Percentiles rank a stretch among this genome's conserved stretches.
phyloP scores from a whole-genome alignment of 129 eudicot genomes.

The Flaveria robusta region DNA sequence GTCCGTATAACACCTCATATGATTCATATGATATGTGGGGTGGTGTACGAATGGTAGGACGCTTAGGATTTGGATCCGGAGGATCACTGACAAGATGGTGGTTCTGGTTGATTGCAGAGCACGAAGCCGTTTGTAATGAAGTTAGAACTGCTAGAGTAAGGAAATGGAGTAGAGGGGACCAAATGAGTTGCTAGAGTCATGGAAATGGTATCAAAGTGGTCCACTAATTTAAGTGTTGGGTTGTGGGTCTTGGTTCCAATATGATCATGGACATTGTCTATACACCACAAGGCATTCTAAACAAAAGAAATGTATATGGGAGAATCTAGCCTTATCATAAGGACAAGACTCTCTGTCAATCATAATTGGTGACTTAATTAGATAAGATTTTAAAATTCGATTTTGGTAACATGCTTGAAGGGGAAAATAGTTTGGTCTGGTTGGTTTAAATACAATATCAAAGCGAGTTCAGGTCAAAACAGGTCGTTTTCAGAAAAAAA shows the following conservation, averaged over 20 bases:
- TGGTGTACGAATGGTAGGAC: background rate
- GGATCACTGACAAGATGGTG: constrained; percentile 13
- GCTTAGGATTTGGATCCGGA: background rate
- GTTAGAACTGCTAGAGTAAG: constrained; percentile 19
- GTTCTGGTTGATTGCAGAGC: constrained; percentile 18
- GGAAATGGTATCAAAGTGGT: background rate
- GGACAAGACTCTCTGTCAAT: background rate
- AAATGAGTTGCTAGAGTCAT: constrained; percentile 1
- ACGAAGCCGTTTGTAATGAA: constrained; percentile 28
- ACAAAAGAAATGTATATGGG: background rate
- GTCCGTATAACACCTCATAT: too few relatives aligned
- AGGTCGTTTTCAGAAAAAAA: too few relatives aligned
- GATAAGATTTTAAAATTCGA: too few relatives aligned
- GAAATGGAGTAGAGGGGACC: background rate
- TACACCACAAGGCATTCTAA: background rate
- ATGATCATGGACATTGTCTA: background rate
- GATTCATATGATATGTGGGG: too few relatives aligned
- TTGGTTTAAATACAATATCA: too few relatives aligned
- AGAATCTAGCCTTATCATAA: background rate
- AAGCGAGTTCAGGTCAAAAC: too few relatives aligned
- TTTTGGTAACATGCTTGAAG: too few relatives aligned
- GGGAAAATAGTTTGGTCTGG: too few relatives aligned
- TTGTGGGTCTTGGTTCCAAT: background rate
- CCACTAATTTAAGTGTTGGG: background rate
- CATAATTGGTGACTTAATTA: background rate